A percentile compares a stretch with the other conserved stretches of the same genome.
Evolutionary conservation across 1,139 yeast genomes (phyloP).

Genomic region (Yamadazyma spencermartinsiae): DNA sequence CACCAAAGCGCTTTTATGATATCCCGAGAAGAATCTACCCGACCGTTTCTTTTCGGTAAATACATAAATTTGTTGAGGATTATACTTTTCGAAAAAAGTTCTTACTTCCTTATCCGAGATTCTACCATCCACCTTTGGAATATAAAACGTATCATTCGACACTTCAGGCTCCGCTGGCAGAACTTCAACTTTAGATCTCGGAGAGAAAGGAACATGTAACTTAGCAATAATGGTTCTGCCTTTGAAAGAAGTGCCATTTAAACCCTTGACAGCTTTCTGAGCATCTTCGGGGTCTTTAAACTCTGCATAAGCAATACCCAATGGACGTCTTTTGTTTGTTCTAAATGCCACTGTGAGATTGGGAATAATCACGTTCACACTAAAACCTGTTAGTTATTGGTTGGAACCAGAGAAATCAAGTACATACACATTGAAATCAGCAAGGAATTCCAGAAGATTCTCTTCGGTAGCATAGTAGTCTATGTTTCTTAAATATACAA

Average conservation of each 20-base stretch:
- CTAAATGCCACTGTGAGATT: constrained; percentile 52
- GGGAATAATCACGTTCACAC: constrained; percentile 51
- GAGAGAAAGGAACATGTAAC: constrained; percentile 41
- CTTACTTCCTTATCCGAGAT: constrained; percentile 44
- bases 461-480: constrained; percentile 45
- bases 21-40: constrained; percentile 12
- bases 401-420: neutral
- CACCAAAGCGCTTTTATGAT: constrained; percentile 53
- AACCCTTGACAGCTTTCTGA: constrained; percentile 39
- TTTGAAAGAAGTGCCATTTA: constrained; percentile 42
- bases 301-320: constrained; percentile 69
- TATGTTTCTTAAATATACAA: constrained; percentile 36
- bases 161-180: constrained; percentile 2
- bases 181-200: constrained; percentile 16
- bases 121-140: constrained; percentile 44
- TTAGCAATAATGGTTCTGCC: constrained; percentile 39
- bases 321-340: constrained; percentile 40
- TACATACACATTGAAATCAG: constrained; percentile 21
- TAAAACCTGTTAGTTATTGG: constrained; percentile 12
- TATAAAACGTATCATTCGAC: constrained; percentile 48
- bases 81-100: constrained; percentile 43
- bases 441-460: constrained; percentile 37
- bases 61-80: constrained; percentile 49
- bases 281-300: constrained; percentile 54
- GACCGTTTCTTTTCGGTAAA: constrained; percentile 29